Evolutionary conservation across 2,329 filamentous ascomycete species (phyloP), one percentile per base, ranked within the genome.

Genomic region (Aspergillus versicolor): DNA sequence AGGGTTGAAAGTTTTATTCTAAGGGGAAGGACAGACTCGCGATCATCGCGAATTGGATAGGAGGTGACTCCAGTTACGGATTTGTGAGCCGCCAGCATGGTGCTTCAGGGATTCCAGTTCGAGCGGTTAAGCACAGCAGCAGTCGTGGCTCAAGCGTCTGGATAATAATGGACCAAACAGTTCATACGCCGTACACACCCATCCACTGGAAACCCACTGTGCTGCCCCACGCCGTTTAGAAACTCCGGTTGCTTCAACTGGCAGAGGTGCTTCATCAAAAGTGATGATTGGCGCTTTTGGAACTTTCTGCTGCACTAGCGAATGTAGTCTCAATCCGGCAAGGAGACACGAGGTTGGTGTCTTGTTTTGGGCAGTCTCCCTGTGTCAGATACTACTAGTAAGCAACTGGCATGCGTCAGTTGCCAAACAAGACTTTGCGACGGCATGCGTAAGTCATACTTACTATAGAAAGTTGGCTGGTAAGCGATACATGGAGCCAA

Each of bases 181-280:
- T 30, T 30, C 27, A 30, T 30, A 30, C 24, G 8, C 9, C 27
- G 9, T 30, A 9, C 27, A 9, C 27, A 30, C 9, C 27, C 27
- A 30, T 30, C 27, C 27, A 30, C 27, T 9, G 9, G 9, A 30
- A 30, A 30, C 27, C 27, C 27, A 30, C 27, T 30, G 27, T 13
- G 17, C 34, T 47, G 51, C 51, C 43, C 51, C 51, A 54, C 51
- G 22, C 24, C 11, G 41, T 19, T 45, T 34, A 5, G 50, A 46
- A 54, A 54, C 51, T 54, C 19, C 42, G 51, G 43, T 22, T 19
- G 51, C 51, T 47, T 47, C 32, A 30, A 30, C 27, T 30, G 27
- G 42, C 4, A 21, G 7, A n/a, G 17, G 8, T 40, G 38, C 17
- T 19, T 19, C 27, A 40, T 30, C 11, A 15, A 37, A n/a, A 45